Conservation (phyloP, 1,139 yeast species). For the Geotrichum reessii region DNA sequence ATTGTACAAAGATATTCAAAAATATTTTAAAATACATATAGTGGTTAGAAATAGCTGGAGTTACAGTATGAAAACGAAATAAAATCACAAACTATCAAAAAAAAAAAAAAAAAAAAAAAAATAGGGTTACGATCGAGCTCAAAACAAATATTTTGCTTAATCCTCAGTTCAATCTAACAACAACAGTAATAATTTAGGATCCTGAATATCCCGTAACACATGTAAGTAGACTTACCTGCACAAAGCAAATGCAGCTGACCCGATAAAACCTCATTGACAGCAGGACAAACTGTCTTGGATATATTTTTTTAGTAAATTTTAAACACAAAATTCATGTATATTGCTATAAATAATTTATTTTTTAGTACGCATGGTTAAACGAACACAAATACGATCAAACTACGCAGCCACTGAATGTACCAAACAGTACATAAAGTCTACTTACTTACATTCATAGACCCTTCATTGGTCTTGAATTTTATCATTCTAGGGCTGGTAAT, state of each 20-base stretch:
- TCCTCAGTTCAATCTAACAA: neutral
- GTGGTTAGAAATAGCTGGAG: too few species aligned
- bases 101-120: too few species aligned
- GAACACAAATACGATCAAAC: neutral
- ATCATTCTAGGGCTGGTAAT: neutral
- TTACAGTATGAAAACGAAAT: too few species aligned
- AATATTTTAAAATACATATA: too few species aligned
- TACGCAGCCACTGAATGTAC: neutral
- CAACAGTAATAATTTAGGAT: neutral
- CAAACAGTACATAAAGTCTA: neutral
- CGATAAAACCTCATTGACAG: neutral
- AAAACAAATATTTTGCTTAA: neutral
- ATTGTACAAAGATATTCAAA: too few species aligned
- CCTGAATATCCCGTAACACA: neutral
- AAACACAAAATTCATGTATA: neutral
- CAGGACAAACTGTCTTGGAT: neutral
- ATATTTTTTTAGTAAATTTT: neutral
- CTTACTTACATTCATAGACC: neutral
- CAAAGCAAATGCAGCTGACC: neutral
- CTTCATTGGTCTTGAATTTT: neutral
- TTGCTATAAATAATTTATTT: neutral
- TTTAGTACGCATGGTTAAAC: neutral
- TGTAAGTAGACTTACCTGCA: neutral
- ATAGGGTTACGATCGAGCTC: neutral
- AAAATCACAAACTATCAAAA: too few species aligned